Base-by-base conservation (phyloP, 2,329 filamentous ascomycete genomes). In the Aureobasidium sp. region DNA sequence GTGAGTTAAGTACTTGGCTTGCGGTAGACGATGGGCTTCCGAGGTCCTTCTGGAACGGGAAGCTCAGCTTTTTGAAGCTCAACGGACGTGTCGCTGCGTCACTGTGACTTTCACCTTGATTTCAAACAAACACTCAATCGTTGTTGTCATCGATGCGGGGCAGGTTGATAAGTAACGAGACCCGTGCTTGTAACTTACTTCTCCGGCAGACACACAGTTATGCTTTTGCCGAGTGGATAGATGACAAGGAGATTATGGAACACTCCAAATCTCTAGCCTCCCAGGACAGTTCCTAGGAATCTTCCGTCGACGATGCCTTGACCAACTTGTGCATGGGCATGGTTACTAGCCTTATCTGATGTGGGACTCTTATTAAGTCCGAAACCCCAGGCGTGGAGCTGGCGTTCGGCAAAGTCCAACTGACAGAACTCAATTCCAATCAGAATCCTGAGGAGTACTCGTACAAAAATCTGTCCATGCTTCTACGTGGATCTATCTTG, bases 81-180 rank as follows among this genome's bases (percentile, higher is more conserved):
- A 23, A 21, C 40, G 53, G 53, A 46, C 35, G 37, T 57, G 27
- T 45, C 31, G 29, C 40, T 57, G 53, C 53, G 53, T 57, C 53
- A 57, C 53, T 25, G 19, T 37, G 40, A 57, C 53, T 19, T 43
- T 7, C 40, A 46, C 53, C 27, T 45, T 46, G 38, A 46, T 57
- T 43, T 33, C 33, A 19, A 54, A 42, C 50, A n/a, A 29, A 27
- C 25, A 31, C 27, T 38, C 49, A 40, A 42, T 31, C 27, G 38
- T 25, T 43, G 51, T 6, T 57, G 53, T 57, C 53, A 46, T 57
- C 10, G 19, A 45, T 46, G 53, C 53, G 53, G 53, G 53, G 53
- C 27, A 46, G 25, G 10, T 31, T 27, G 50, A 54, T 54, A 54
- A 42, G 50, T 35, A 42, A 23, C 15, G 17, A 31, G 13, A 15